phyloP scores from a whole-genome alignment of 192 early-diverging fungal species.

The Nowakowskiella sp. region DNA sequence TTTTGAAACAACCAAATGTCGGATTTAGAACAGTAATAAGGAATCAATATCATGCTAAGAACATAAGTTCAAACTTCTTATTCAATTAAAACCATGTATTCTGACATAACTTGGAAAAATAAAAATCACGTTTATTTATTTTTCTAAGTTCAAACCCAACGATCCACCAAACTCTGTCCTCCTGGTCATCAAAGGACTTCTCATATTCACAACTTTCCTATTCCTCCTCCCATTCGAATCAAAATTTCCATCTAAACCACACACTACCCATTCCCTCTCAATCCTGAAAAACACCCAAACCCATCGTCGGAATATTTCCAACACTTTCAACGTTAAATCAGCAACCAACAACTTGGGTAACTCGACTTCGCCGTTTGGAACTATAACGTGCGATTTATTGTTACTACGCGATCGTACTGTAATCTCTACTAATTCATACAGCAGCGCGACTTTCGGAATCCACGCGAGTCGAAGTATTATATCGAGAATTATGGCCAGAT shows the following conservation, averaged over 20 bases:
- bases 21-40: too few species aligned
- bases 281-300: conserved; percentile 91
- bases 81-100: too few species aligned
- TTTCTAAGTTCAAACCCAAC: too few species aligned
- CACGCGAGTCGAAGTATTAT: conserved; percentile 78
- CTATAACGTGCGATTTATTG: conserved; percentile 1
- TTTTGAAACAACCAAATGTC: too few species aligned
- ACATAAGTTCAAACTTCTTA: too few species aligned
- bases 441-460: conserved; percentile 57
- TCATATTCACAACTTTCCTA: too few species aligned
- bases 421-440: conserved; percentile 21
- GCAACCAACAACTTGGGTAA: conserved; percentile 60
- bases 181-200: too few species aligned
- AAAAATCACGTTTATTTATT: too few species aligned
- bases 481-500: conserved; percentile 69
- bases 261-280: conserved; percentile 66
- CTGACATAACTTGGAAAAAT: too few species aligned
- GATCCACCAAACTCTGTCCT: too few species aligned
- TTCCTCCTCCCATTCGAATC: too few species aligned
- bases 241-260: conserved; percentile 1
- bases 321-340: conserved; percentile 65
- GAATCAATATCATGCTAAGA: too few species aligned
- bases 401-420: conserved; percentile 5
- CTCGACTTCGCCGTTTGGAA: conserved; percentile 1
- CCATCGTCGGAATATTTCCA: conserved; percentile 84